Evolutionary conservation across 73 alveolate genomes (phyloP), one percentile per base, ranked within the genome.

Genomic region (Paramecium bursaria): DNA sequence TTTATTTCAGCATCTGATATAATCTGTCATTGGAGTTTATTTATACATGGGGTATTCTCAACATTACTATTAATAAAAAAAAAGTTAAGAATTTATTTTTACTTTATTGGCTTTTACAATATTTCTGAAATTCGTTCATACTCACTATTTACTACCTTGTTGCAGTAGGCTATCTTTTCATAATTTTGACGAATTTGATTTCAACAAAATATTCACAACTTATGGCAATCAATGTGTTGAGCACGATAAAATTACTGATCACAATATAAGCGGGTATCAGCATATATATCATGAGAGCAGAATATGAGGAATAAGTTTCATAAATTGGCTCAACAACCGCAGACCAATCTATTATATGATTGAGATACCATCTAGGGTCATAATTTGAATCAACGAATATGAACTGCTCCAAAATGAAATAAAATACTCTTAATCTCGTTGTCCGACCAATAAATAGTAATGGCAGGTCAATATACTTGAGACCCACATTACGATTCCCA

Each of bases 121-220:
- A 67, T 39, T 67, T 42, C 55, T 35, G 17, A 26, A 67, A 33
- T 67, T 67, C 55, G 44, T 67, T 21, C 42, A 67, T 15, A 19
- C 60, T 46, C 19, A 67, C 82, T 21, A 67, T 25, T 67, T 67
- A 26, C 33, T 48, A 57, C 27, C 76, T 23, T 57, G 51, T 57
- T 30, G 33, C 76, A 57, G 27, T 9, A n/a, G 13, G 27, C 19
- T 57, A 15, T 3, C 33, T 50, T 57, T 57, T 57, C 33, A 39
- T 57, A 7, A 67, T 67, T 13, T 44, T 14, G 44, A 25, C 26
- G 44, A 21, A 67, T 67, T 67, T 35, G 14, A 67, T 47, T 42
- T 67, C 82, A 2, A 67, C 82, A 67, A 67, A 67, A 42, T 67
- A 67, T 42, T 67, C 82, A 19, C 82, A 67, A 67, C 82, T 67